phyloP scores from a whole-genome alignment of 805 yeast genomes.

The Teunomyces lycoperdinae region DNA sequence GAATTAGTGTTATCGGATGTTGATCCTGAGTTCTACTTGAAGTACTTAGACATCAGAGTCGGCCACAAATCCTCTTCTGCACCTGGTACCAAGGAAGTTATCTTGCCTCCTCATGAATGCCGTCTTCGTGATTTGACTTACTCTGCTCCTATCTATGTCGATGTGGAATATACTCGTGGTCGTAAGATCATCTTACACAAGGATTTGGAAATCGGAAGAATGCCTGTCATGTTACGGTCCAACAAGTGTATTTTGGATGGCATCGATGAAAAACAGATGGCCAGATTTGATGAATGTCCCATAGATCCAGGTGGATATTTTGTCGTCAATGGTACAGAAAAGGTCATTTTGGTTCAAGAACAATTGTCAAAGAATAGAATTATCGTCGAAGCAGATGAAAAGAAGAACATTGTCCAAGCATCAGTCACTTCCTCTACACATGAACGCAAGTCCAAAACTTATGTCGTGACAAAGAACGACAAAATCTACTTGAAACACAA shows the following conservation, averaged over 20 bases:
- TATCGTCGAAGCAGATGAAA: constrained; percentile 95
- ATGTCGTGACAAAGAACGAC: constrained; percentile 88
- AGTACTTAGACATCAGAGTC: constrained; percentile 88
- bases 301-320: constrained; percentile 98
- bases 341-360: constrained; percentile 94
- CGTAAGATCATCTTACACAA: constrained; percentile 85
- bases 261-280: constrained; percentile 80
- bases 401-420: constrained; percentile 92
- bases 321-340: constrained; percentile 96
- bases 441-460: constrained; percentile 96
- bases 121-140: constrained; percentile 90
- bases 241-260: constrained; percentile 86
- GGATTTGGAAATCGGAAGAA: constrained; percentile 91
- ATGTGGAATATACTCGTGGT: constrained; percentile 96
- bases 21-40: constrained; percentile 93
- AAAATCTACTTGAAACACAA: constrained; percentile 91
- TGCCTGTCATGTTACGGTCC: constrained; percentile 98
- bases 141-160: constrained; percentile 93
- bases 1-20: constrained; percentile 88
- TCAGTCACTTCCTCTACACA: constrained; percentile 98
- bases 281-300: constrained; percentile 87
- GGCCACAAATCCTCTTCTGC: constrained; percentile 70
- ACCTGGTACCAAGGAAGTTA: constrained; percentile 52
- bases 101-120: constrained; percentile 91
- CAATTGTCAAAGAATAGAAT: constrained; percentile 96